Conservation (phyloP, 176 grass and related monocot genomes). For the Oryza punctata region DNA sequence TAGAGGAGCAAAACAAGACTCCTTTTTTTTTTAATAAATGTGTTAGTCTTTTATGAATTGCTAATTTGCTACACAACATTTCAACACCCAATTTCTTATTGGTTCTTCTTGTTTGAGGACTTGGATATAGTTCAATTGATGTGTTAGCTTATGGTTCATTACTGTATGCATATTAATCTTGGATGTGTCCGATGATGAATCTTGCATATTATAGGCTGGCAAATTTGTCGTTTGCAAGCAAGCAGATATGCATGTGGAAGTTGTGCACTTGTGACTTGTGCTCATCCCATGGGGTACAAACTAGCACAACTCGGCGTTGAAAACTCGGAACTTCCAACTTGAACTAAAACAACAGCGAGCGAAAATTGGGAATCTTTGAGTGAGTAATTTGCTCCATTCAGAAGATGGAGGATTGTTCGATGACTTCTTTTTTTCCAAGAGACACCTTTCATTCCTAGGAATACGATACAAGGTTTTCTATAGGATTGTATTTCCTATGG, state of each 20-base stretch:
- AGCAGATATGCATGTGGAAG: neutral
- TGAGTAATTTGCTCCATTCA: neutral
- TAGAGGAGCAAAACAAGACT: neutral
- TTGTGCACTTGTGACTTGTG: neutral
- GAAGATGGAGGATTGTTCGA: no score
- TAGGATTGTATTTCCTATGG: no score
- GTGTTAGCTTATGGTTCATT: neutral
- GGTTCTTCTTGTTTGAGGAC: neutral
- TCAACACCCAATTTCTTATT: neutral
- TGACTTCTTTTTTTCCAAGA: no score
- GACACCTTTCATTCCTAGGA: no score
- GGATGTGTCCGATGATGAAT: neutral
- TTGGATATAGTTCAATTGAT: neutral
- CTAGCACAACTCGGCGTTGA: neutral
- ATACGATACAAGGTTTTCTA: no score
- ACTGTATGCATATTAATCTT: neutral
- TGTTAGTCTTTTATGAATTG: neutral
- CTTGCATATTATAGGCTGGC: neutral
- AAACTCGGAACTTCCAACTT: neutral
- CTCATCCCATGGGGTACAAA: neutral
- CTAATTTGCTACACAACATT: neutral
- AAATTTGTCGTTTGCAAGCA: neutral
- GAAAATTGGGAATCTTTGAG: neutral
- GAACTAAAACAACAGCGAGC: neutral
- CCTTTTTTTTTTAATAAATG: neutral